Evolutionary conservation across 1,284 basidiomycete genomes (phyloP).

Genomic region (Rhodotorula sp.): DNA sequence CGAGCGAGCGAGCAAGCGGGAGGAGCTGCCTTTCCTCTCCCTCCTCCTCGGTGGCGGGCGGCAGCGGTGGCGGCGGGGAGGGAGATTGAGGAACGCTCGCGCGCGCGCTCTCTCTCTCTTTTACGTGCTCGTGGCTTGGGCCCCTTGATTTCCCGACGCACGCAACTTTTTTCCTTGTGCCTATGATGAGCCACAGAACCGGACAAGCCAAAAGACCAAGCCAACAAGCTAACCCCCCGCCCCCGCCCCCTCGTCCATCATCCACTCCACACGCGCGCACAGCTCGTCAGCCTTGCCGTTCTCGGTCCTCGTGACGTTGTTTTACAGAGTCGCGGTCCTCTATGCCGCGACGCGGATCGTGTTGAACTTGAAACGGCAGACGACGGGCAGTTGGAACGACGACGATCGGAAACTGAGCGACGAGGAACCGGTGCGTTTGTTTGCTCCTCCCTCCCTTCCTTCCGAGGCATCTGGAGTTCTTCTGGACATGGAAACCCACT

Average conservation of each 20-base stretch:
- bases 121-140: not conserved
- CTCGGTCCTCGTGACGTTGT: constrained; percentile 44
- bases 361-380: constrained; percentile 38
- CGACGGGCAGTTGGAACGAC: constrained; percentile 41
- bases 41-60: too few relatives aligned
- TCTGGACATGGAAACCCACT: too few relatives aligned
- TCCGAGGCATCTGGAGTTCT: not conserved
- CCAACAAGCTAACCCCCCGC: too few relatives aligned
- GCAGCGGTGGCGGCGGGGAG: too few relatives aligned
- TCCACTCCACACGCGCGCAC: not conserved
- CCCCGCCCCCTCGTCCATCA: too few relatives aligned
- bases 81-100: too few relatives aligned
- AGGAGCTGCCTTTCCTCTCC: too few relatives aligned
- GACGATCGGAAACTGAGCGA: constrained; percentile 30
- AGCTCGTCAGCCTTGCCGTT: constrained; percentile 45
- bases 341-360: constrained; percentile 43
- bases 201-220: too few relatives aligned
- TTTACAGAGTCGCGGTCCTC: constrained; percentile 44
- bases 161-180: too few relatives aligned
- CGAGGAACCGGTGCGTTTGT: constrained; percentile 35
- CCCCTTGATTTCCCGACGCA: too few relatives aligned
- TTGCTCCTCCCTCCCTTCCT: not conserved
- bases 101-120: not conserved
- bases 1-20: too few relatives aligned
- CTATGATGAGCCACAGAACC: too few relatives aligned